These are phyloP conservation scores for Xerocomellus amylosporus DNA, from an alignment of 768 basidiomycete genomes.

Conservation along the genomic window DNA sequence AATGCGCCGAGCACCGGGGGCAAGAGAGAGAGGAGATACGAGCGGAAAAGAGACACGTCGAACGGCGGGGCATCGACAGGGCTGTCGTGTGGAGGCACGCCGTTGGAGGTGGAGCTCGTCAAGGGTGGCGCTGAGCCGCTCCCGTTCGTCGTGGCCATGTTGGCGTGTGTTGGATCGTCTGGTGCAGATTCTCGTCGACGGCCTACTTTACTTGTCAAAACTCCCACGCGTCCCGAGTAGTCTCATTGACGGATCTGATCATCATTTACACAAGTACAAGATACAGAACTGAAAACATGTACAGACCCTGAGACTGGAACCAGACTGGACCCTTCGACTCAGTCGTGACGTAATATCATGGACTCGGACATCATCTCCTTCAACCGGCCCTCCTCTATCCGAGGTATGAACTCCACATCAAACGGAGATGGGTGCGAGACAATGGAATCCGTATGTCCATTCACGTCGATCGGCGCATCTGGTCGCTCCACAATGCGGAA, in stretches of 20 bases:
- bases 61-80: conserved; percentile 46
- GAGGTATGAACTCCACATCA: conserved; percentile 50
- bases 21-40: conserved; percentile 68
- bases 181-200: conserved; percentile 6
- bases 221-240: conserved; percentile 14
- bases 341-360: neutral
- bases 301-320: no score
- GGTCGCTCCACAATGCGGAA: conserved; percentile 52
- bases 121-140: conserved; percentile 27
- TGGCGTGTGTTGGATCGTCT: conserved; percentile 9
- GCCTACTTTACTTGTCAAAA: conserved; percentile 9
- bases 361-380: conserved; percentile 9
- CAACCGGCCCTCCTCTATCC: conserved; percentile 24
- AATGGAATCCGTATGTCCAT: conserved; percentile 53
- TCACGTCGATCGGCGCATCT: conserved; percentile 49
- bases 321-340: no score
- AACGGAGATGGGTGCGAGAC: conserved; percentile 59
- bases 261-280: no score
- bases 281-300: no score
- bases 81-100: conserved; percentile 25
- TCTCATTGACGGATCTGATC: no score
- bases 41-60: conserved; percentile 66
- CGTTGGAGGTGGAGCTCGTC: conserved; percentile 31
- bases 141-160: conserved; percentile 25
- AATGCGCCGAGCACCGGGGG: conserved; percentile 80